Evolutionary conservation across 2,329 filamentous ascomycete species (phyloP).

Genomic region (Aureobasidium mangrovei): DNA sequence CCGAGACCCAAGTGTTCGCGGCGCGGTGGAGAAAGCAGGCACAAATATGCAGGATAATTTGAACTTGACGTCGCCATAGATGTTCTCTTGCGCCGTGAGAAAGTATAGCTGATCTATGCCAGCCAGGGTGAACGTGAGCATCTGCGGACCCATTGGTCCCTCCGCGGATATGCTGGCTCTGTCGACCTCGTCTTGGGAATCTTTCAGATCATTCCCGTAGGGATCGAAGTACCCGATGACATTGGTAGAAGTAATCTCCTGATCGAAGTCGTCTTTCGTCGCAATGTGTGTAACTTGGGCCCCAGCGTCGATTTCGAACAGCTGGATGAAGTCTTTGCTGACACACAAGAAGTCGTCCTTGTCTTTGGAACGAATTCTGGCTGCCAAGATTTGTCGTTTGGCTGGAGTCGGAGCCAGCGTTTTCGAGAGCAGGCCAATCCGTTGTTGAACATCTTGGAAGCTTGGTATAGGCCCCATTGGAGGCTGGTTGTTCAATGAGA

Average conservation of each 20-base stretch:
- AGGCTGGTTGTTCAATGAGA: background rate
- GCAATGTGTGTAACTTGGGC: slow-evolving; percentile 66
- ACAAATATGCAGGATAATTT: slow-evolving; percentile 40
- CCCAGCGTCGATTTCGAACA: slow-evolving; percentile 56
- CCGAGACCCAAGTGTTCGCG: slow-evolving; percentile 52
- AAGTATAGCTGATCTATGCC: slow-evolving; percentile 62
- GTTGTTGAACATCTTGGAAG: slow-evolving; percentile 18
- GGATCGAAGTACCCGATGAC: slow-evolving; percentile 52
- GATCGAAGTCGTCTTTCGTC: slow-evolving; percentile 70
- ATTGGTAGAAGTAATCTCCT: slow-evolving; percentile 67
- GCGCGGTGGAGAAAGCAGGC: slow-evolving; percentile 45
- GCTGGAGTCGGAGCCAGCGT: slow-evolving; percentile 70
- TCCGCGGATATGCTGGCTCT: slow-evolving; percentile 6
- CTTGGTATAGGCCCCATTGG: background rate
- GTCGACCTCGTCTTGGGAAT: slow-evolving; percentile 21
- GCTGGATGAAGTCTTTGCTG: slow-evolving; percentile 70
- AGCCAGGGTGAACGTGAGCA: slow-evolving; percentile 68
- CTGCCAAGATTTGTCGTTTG: slow-evolving; percentile 68
- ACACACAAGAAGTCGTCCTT: slow-evolving; percentile 82
- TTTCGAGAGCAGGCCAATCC: slow-evolving; percentile 63
- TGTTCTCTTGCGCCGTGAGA: slow-evolving; percentile 51
- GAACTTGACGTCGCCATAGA: slow-evolving; percentile 48
- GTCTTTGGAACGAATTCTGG: slow-evolving; percentile 59
- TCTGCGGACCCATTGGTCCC: slow-evolving; percentile 55
- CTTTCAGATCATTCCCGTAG: slow-evolving; percentile 30